Evolutionary conservation across 2,329 filamentous ascomycete genomes (phyloP), one percentile per base, ranked within the genome.

Genomic region (Venturia oleaginea): DNA sequence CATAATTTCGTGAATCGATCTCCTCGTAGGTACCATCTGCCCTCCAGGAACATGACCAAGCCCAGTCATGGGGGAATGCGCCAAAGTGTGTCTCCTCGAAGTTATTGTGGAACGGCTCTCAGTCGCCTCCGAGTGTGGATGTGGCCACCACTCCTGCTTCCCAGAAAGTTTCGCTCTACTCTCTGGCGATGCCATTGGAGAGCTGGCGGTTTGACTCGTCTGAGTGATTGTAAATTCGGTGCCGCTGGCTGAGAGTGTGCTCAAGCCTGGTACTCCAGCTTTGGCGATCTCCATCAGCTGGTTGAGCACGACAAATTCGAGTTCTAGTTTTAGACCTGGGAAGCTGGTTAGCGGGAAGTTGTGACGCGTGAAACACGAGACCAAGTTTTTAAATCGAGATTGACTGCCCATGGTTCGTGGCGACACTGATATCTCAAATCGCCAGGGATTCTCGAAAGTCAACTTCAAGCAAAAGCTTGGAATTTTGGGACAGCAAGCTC

Each of bases 291-390:
- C 55, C 22, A 61, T 30, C n/a, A 69, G 61, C 54, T 69, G 67
- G 61, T 69, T 69, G 19, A 69, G 66, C 30, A 69, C 67, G n/a
- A 65, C 64, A 42, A 69, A 69, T 57, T 69, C 68, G 43, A 69
- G 48, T 15, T 65, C 65, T 17, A 69, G 63, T 42, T 69, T 69
- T 59, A 69, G 62, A 37, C 65, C 46, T 51, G 46, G 24, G 22
- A 11, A 27, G 22, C 1, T 15, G 27, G 11, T 51, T 22, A 51
- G 46, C 46, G 4, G 46, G 11, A 15, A 51, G 3, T 51, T 11
- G 2, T 27, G 8, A 51, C 27, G 22, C 46, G 22, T 10, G 24
- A 17, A 13, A 27, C 11, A 13, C 1, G 46, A 48, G 4, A 48
- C 10, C 11, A 27, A 10, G 22, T 48, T 7, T 24, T 48, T 22